Conservation (phyloP, 2,329 filamentous ascomycete genomes). For the Fusarium euwallaceae region DNA sequence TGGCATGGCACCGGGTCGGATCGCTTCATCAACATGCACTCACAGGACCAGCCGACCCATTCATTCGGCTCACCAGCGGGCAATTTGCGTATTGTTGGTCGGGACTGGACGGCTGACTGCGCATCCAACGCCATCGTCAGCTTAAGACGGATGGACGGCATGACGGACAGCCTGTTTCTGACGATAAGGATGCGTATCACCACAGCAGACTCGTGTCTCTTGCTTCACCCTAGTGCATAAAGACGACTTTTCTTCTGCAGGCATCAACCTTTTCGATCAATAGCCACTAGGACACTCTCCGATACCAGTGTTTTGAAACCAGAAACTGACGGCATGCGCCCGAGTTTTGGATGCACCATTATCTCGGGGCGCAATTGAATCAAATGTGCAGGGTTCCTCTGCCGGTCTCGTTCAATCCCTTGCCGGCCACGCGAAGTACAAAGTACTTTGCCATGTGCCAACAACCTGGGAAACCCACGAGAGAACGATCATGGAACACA, state of each 20-base stretch:
- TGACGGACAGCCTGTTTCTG: background rate
- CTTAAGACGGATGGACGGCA: background rate
- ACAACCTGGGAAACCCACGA: slow-evolving; percentile 32
- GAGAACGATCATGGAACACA: slow-evolving; percentile 36
- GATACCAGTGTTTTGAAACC: background rate
- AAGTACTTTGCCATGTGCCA: slow-evolving; percentile 47
- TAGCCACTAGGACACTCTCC: background rate
- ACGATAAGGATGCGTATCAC: background rate
- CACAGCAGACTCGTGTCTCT: background rate
- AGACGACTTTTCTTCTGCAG: background rate
- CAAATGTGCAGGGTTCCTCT: slow-evolving; percentile 29
- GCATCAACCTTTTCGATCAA: background rate
- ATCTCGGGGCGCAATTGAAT: slow-evolving; percentile 1
- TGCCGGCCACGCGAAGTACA: slow-evolving; percentile 36
- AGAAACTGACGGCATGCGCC: background rate
- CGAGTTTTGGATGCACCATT: slow-evolving; percentile 3
- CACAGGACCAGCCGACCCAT: slow-evolving; percentile 13
- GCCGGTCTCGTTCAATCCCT: slow-evolving; percentile 27
- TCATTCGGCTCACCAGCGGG: slow-evolving; percentile 9
- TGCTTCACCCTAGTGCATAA: background rate
- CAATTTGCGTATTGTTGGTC: slow-evolving; percentile 1
- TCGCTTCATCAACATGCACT: slow-evolving; percentile 28
- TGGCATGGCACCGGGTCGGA: slow-evolving; percentile 29
- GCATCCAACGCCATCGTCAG: slow-evolving; percentile 21
- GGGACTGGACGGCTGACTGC: background rate